Evolutionary conservation across 768 basidiomycete species (phyloP).

Genomic region (Lactifluus rugatus): DNA sequence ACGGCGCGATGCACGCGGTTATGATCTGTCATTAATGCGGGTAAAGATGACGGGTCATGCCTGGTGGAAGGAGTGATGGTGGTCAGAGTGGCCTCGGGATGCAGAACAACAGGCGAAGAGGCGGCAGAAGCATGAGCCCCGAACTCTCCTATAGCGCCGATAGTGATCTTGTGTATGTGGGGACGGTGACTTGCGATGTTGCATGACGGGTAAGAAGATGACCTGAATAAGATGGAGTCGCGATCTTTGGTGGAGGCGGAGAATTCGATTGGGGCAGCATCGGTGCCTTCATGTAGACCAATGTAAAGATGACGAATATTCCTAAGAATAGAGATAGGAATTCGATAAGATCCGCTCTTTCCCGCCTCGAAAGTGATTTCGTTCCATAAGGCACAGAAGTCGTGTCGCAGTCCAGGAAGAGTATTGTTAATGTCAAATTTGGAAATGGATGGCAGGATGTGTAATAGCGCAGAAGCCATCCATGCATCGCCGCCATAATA

Average conservation of each 20-base stretch:
- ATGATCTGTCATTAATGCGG: background rate
- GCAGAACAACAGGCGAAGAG: background rate
- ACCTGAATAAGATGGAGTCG: background rate
- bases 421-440: background rate
- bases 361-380: background rate
- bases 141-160: background rate
- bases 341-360: background rate
- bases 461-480: background rate
- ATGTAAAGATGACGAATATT: background rate
- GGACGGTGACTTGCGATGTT: background rate
- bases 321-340: background rate
- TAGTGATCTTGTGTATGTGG: background rate
- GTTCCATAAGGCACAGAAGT: background rate
- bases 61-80: background rate
- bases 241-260: background rate
- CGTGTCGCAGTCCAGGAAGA: background rate
- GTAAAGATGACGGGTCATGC: background rate
- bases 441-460: background rate
- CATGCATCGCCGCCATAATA: background rate
- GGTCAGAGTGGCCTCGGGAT: background rate
- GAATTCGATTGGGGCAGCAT: too few relatives aligned
- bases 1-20: background rate
- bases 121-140: background rate
- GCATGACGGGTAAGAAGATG: background rate
- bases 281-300: background rate